These are phyloP conservation scores for Vachellia pachyceras DNA, from an alignment of 306 rosid species.

Conservation along the genomic window DNA sequence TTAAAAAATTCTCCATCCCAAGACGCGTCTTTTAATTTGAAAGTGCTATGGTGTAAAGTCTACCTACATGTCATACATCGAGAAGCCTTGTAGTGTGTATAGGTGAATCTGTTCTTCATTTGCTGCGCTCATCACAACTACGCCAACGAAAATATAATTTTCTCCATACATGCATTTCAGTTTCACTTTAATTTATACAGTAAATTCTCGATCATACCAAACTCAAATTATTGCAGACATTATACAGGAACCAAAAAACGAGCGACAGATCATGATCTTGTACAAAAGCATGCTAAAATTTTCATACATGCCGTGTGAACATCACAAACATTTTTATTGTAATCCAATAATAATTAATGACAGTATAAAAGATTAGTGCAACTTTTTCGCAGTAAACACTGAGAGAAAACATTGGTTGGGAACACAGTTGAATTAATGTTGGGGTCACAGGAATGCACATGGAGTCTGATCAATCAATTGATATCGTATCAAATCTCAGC, in stretches of 20 bases:
- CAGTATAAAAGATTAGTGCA: not conserved
- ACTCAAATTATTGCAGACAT: not conserved
- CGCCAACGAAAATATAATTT: not conserved
- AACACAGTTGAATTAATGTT: not conserved
- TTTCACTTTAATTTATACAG: not conserved
- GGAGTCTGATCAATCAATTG: too few species aligned
- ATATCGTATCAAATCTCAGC: too few species aligned
- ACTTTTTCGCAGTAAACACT: not conserved
- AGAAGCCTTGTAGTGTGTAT: too few species aligned
- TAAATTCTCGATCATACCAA: not conserved
- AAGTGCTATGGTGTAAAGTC: too few species aligned
- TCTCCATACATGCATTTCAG: not conserved
- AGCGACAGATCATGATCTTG: not conserved
- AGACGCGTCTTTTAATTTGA: too few species aligned
- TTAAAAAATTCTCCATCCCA: too few species aligned
- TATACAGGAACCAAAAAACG: not conserved
- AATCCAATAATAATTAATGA: not conserved
- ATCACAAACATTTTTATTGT: not conserved
- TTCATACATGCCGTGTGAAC: not conserved
- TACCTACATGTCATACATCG: too few species aligned
- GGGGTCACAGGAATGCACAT: not conserved
- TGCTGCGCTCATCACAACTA: not conserved
- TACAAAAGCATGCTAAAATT: not conserved
- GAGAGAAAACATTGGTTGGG: not conserved
- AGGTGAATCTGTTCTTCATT: too few species aligned